These are phyloP conservation scores for Brasilioporus rufonigricans DNA, from an alignment of 768 basidiomycete genomes.

Conservation along the genomic window DNA sequence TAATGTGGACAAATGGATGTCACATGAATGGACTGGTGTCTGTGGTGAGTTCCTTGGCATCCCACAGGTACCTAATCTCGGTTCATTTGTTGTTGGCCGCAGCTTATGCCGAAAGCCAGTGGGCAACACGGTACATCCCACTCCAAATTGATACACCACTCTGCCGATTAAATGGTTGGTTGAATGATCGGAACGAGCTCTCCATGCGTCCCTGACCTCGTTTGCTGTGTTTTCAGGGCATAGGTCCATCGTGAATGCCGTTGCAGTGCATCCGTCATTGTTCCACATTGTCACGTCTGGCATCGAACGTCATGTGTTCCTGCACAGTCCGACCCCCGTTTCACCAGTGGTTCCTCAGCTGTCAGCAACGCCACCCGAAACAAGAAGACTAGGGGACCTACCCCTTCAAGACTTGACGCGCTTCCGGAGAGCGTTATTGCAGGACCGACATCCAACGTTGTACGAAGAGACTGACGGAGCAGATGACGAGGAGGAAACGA, in stretches of 20 bases:
- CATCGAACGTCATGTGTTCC: conserved; percentile 63
- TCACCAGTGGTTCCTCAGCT: conserved; percentile 51
- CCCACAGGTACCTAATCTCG: conserved; percentile 6
- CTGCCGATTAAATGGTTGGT: conserved; percentile 55
- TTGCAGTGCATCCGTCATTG: conserved; percentile 68
- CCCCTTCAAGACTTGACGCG: conserved; percentile 33
- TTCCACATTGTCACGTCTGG: conserved; percentile 69
- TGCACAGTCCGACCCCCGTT: conserved; percentile 65
- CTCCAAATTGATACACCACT: conserved; percentile 61
- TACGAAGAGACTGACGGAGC: conserved; percentile 28
- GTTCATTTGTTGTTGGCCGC: conserved; percentile 5
- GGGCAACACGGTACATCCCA: conserved; percentile 52
- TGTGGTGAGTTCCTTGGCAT: conserved; percentile 26
- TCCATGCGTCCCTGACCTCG: neutral
- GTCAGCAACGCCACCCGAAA: conserved; percentile 42
- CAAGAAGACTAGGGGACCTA: conserved; percentile 43
- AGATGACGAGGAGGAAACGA: conserved; percentile 53
- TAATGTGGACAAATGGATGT: conserved; percentile 44
- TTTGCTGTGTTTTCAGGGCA: conserved; percentile 47
- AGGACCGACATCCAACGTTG: conserved; percentile 26
- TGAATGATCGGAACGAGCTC: neutral
- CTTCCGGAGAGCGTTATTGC: conserved; percentile 38
- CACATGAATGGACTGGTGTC: conserved; percentile 28
- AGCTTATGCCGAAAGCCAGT: conserved; percentile 48
- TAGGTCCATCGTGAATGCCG: conserved; percentile 73